Evolutionary conservation across 164 flowering plant genomes (phyloP).

Genomic region (Magnolia changhungtana): DNA sequence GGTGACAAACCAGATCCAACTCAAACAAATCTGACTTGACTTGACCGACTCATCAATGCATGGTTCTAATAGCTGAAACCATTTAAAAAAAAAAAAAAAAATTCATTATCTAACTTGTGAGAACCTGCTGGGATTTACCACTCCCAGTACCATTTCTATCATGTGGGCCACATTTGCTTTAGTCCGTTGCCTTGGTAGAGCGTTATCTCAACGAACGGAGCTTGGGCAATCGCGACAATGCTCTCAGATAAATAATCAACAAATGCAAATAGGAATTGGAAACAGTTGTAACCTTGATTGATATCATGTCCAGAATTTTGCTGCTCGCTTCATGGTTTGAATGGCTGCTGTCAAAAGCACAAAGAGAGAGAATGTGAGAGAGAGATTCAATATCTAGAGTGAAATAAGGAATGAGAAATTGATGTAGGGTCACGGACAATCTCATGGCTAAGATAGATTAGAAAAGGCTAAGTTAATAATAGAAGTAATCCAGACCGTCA

Average conservation of each 20-base stretch:
- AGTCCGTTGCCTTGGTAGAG: not conserved
- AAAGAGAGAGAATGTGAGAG: not conserved
- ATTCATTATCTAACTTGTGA: too few relatives aligned
- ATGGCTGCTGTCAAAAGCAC: constrained; percentile 28
- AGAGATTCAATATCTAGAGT: not conserved
- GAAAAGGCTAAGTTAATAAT: not conserved
- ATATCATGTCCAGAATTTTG: constrained; percentile 27
- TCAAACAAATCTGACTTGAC: too few relatives aligned
- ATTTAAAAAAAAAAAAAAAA: too few relatives aligned
- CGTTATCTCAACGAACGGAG: not conserved
- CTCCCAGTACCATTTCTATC: not conserved
- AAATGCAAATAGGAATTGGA: not conserved
- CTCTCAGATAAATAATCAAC: not conserved
- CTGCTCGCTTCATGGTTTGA: constrained; percentile 31
- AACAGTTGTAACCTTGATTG: constrained; percentile 35
- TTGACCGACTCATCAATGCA: too few relatives aligned
- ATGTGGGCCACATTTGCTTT: not conserved
- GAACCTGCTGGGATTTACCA: too few relatives aligned
- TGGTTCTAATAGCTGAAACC: too few relatives aligned
- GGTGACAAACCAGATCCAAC: too few relatives aligned
- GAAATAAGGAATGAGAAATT: not conserved
- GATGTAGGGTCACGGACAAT: too few relatives aligned
- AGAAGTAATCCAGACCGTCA: too few relatives aligned
- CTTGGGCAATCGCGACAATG: not conserved
- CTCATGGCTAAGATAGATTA: too few relatives aligned